Base-by-base conservation (phyloP, 805 yeast species). In the Ogataea chonburiensis region DNA sequence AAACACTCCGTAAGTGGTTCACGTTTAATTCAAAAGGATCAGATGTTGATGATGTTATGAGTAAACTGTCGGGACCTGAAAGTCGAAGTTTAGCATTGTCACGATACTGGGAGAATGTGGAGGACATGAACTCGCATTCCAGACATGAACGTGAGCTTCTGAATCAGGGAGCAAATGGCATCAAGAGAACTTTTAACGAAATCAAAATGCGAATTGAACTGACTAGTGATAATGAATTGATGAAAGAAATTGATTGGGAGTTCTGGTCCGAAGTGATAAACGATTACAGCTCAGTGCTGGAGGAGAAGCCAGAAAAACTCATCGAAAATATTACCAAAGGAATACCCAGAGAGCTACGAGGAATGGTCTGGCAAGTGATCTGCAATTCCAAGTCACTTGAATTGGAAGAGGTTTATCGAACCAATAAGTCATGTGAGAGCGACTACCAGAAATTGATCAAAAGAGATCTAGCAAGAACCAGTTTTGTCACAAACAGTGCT, bases 301-400 rank as follows among this genome's bases (percentile, higher is more conserved):
- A 73, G 34, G 64, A 71, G 14, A 77, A 77, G 17, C 80, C 89
- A 0, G 71, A 71, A 10, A 69, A 69, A 45, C 68, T 91, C 40
- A 72, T 79, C 29, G 55, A 61, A 24, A 78, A 83, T 28, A 74
- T 93, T 13, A 71, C 81, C 14, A 64, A 66, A 7, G 98, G 98
- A 31, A 80, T 91, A 25, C 98, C 98, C 10, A 65, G 73, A 28
- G 93, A 84, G 45, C 70, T 91, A 33, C 68, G 98, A 45, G 95
- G 96, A 2, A 79, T 89, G 46, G 74, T 91, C 14, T 91, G 98
- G 98, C 97, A 89, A 63, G 67, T 87, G 32, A 81, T 88, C 38
- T 73, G 95, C 12, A 76, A 79, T 44, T 81, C 95, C 7, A 89
- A 89, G 52, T 77, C 82, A 21, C 65, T 74, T 18, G 70, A 72